phyloP scores from a whole-genome alignment of 1,284 basidiomycete genomes.

The Mycosarcoma mackinlayi region DNA sequence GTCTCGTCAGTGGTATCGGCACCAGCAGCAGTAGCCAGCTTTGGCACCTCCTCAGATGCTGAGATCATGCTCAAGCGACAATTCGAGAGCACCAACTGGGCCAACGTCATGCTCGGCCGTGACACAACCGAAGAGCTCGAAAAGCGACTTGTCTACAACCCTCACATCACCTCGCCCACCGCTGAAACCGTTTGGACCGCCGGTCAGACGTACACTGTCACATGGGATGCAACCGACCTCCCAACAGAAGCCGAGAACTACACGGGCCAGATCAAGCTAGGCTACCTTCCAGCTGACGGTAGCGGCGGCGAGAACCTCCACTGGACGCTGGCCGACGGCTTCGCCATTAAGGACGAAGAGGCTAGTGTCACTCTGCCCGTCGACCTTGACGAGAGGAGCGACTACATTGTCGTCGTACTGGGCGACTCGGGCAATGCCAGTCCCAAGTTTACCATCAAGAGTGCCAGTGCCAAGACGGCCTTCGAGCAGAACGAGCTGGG shows the following conservation, averaged over 20 bases:
- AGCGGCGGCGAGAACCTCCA: conserved; percentile 41
- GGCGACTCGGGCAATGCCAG: conserved; percentile 46
- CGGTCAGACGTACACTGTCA: conserved; percentile 28
- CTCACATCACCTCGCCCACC: conserved; percentile 36
- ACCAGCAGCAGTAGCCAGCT: conserved; percentile 18
- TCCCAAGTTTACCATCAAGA: conserved; percentile 36
- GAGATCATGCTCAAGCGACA: conserved; percentile 44
- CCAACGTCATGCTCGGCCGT: conserved; percentile 21
- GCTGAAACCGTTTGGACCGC: conserved; percentile 30
- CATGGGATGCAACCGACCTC: conserved; percentile 36
- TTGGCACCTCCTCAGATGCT: conserved; percentile 18
- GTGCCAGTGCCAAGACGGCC: background rate
- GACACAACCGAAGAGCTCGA: conserved; percentile 7
- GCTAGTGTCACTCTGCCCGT: conserved; percentile 27
- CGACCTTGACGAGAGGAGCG: conserved; percentile 20
- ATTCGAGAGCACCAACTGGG: conserved; percentile 22
- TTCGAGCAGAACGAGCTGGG: background rate
- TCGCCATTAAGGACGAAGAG: conserved; percentile 26
- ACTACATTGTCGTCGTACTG: conserved; percentile 47
- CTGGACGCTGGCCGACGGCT: conserved; percentile 32
- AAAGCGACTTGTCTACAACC: conserved; percentile 51
- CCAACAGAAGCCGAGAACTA: conserved; percentile 16
- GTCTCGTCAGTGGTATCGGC: conserved; percentile 18
- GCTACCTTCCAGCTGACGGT: conserved; percentile 39
- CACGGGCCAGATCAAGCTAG: conserved; percentile 43